Evolutionary conservation across 768 basidiomycete genomes (phyloP).

Genomic region (Heimioporus sp.): DNA sequence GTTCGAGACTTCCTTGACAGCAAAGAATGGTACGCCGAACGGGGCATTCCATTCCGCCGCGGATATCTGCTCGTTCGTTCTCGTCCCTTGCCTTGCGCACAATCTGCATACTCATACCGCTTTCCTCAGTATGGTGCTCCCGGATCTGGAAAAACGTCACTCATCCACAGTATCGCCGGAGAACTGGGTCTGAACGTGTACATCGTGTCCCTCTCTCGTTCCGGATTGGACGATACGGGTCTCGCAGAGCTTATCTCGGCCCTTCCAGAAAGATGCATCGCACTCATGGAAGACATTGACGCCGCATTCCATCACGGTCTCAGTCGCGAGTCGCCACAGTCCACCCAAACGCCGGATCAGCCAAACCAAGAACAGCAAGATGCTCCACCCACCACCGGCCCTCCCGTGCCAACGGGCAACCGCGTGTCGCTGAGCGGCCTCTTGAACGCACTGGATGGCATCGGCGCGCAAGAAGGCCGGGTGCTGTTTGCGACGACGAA

Average conservation of each 20-base stretch:
- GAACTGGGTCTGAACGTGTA: slow-evolving; percentile 75
- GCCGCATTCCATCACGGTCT: slow-evolving; percentile 59
- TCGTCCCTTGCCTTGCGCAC: not conserved
- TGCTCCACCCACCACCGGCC: not conserved
- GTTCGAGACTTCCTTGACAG: slow-evolving; percentile 68
- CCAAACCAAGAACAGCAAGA: slow-evolving; percentile 11
- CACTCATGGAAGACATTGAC: slow-evolving; percentile 84
- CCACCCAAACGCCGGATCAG: slow-evolving; percentile 1
- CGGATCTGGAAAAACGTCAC: slow-evolving; percentile 76
- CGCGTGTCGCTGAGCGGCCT: slow-evolving; percentile 70
- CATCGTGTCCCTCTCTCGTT: slow-evolving; percentile 63
- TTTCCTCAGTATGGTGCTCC: slow-evolving; percentile 60
- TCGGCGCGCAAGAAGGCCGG: slow-evolving; percentile 80
- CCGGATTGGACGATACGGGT: slow-evolving; percentile 59
- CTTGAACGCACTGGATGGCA: slow-evolving; percentile 77
- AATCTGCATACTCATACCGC: not conserved
- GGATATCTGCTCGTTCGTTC: slow-evolving; percentile 63
- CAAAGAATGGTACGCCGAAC: slow-evolving; percentile 69
- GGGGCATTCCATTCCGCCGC: slow-evolving; percentile 80
- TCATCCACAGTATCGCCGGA: slow-evolving; percentile 77
- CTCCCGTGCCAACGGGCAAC: slow-evolving; percentile 15
- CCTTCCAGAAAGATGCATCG: slow-evolving; percentile 70
- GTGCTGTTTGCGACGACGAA: slow-evolving; percentile 80
- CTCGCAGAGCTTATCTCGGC: slow-evolving; percentile 57
- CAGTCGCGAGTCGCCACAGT: slow-evolving; percentile 28